These are phyloP conservation scores for Rubroshorea leprosula DNA, from an alignment of 345 rosid species.

Conservation along the genomic window DNA sequence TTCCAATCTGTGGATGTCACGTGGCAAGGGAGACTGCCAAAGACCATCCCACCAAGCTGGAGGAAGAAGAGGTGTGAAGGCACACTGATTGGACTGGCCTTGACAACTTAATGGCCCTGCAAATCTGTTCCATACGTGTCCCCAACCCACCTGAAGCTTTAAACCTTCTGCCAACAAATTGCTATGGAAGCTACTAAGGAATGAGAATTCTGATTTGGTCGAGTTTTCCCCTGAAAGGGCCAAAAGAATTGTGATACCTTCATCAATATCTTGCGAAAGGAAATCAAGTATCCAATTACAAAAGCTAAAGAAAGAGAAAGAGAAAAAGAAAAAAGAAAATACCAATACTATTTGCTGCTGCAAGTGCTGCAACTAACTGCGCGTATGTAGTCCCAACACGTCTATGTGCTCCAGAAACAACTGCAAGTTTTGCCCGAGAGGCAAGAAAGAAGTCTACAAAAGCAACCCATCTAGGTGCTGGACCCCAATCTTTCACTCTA, in stretches of 20 bases:
- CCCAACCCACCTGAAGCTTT: slow-evolving; percentile 84
- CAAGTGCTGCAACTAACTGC: slow-evolving; percentile 79
- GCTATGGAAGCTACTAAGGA: slow-evolving; percentile 85
- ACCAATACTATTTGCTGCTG: slow-evolving; percentile 83
- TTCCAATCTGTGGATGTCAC: slow-evolving; percentile 59
- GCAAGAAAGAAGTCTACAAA: slow-evolving; percentile 98
- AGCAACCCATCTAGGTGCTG: slow-evolving; percentile 99
- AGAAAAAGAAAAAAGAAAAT: slow-evolving; percentile 11
- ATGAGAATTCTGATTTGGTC: slow-evolving; percentile 45
- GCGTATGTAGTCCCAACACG: slow-evolving; percentile 95
- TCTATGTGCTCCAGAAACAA: slow-evolving; percentile 82
- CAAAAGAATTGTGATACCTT: slow-evolving; percentile 4
- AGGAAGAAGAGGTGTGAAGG: slow-evolving; percentile 80
- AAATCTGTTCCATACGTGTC: slow-evolving; percentile 93
- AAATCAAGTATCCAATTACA: not conserved
- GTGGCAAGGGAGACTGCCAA: slow-evolving; percentile 87
- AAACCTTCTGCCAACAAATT: slow-evolving; percentile 63
- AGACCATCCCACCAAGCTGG: slow-evolving; percentile 98
- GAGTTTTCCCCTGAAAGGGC: slow-evolving; percentile 52
- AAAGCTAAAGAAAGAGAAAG: not conserved
- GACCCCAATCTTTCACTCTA: slow-evolving; percentile 94
- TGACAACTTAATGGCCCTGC: slow-evolving; percentile 89
- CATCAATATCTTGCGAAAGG: not conserved
- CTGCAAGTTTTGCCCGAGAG: slow-evolving; percentile 67
- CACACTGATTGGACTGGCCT: slow-evolving; percentile 73